phyloP scores from a whole-genome alignment of 768 basidiomycete genomes.

The Hypholoma fasciculare region DNA sequence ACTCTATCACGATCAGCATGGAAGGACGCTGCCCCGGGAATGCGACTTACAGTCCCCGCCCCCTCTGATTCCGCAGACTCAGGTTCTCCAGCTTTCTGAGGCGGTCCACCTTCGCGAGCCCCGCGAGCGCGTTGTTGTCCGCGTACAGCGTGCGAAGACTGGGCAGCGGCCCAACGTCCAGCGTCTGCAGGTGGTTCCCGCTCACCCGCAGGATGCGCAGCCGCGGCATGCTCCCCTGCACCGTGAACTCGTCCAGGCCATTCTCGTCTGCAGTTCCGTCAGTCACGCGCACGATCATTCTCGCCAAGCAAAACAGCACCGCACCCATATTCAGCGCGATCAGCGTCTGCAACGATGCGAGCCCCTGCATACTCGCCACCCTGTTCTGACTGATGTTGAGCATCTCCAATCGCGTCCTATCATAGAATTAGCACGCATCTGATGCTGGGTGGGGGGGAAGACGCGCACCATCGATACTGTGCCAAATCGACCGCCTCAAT shows the following conservation, averaged over 20 bases:
- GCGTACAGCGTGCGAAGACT: constrained; percentile 89
- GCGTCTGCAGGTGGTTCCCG: constrained; percentile 70
- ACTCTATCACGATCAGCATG: constrained; percentile 6
- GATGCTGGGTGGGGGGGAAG: background rate
- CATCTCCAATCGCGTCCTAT: constrained; percentile 63
- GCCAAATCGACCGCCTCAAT: constrained; percentile 63
- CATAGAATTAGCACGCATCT: constrained; percentile 1
- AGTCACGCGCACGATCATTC: constrained; percentile 10
- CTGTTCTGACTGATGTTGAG: constrained; percentile 81
- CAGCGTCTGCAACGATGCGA: constrained; percentile 63
- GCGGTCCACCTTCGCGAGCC: constrained; percentile 52
- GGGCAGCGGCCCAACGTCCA: constrained; percentile 64
- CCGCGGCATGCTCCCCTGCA: constrained; percentile 57
- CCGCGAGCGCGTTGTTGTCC: constrained; percentile 74
- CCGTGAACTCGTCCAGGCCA: constrained; percentile 50
- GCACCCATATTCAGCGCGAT: constrained; percentile 81
- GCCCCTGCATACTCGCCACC: constrained; percentile 55
- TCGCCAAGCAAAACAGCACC: background rate
- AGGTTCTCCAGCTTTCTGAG: constrained; percentile 83
- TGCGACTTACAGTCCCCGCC: constrained; percentile 67
- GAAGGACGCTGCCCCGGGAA: constrained; percentile 1
- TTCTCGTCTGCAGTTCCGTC: constrained; percentile 9
- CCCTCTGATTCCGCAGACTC: constrained; percentile 87
- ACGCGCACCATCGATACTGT: constrained; percentile 61
- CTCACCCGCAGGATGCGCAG: constrained; percentile 85